Conservation (phyloP, 2,329 filamentous ascomycete genomes). For the Aspergillus felis region DNA sequence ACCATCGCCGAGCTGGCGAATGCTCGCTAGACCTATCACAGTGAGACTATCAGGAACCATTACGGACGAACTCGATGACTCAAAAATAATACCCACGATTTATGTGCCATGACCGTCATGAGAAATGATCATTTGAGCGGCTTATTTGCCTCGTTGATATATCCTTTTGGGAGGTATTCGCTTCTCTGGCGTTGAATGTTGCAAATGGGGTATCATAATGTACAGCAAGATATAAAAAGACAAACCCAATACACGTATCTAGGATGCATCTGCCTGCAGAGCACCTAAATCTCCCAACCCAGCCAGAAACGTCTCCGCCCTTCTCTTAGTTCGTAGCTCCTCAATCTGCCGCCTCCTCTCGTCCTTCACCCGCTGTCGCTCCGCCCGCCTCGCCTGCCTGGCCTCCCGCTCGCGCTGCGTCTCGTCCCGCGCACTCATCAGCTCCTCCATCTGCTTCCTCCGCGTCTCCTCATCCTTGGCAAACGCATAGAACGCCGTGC, state of each 20-base stretch:
- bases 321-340: slow-evolving; percentile 58
- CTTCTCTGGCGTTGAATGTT: background rate
- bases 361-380: slow-evolving; percentile 61
- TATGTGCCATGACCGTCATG: background rate
- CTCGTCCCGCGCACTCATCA: slow-evolving; percentile 63
- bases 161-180: background rate
- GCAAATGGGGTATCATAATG: slow-evolving; percentile 9
- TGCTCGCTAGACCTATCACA: background rate
- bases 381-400: slow-evolving; percentile 55
- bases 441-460: slow-evolving; percentile 69
- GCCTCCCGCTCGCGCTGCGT: slow-evolving; percentile 62
- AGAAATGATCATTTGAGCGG: background rate
- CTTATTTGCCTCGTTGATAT: background rate
- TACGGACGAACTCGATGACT: background rate
- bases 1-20: slow-evolving; percentile 28
- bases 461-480: slow-evolving; percentile 66
- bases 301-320: slow-evolving; percentile 70
- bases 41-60: background rate
- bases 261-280: background rate
- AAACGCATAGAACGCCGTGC: slow-evolving; percentile 89
- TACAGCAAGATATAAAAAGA: slow-evolving; percentile 2
- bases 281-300: slow-evolving; percentile 43
- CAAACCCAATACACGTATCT: background rate
- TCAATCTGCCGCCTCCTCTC: slow-evolving; percentile 47
- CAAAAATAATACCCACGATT: background rate